phyloP scores from a whole-genome alignment of 1,284 basidiomycete genomes.

The Apiotrichum porosum region DNA sequence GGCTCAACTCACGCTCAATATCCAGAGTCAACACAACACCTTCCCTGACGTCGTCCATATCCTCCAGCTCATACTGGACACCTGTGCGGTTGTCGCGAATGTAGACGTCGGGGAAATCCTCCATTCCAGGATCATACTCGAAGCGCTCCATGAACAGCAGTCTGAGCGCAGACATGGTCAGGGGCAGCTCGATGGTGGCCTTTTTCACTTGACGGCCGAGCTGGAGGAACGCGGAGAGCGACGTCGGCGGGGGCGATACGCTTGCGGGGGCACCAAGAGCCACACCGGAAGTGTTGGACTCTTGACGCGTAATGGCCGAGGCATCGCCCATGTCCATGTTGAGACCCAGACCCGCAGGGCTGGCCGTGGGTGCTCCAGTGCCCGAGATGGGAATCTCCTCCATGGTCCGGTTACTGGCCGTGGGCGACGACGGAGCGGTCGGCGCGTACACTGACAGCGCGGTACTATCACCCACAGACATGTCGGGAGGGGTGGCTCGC shows the following conservation, averaged over 20 bases:
- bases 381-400: neutral
- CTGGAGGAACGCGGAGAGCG: conserved; percentile 73
- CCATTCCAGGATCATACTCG: conserved; percentile 84
- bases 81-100: conserved; percentile 85
- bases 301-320: conserved; percentile 20
- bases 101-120: conserved; percentile 94
- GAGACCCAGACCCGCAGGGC: neutral
- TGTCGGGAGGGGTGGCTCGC: neutral
- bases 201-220: conserved; percentile 91
- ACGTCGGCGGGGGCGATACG: conserved; percentile 33
- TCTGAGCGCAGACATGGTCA: conserved; percentile 45
- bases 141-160: conserved; percentile 93
- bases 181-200: conserved; percentile 63
- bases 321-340: neutral
- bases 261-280: too few relatives aligned
- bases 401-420: too few relatives aligned
- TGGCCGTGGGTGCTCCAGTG: neutral
- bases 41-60: conserved; percentile 86
- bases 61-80: conserved; percentile 92
- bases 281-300: neutral
- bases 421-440: neutral
- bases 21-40: conserved; percentile 85
- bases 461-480: neutral
- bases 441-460: neutral
- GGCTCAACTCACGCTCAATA: conserved; percentile 76